Evolutionary conservation across 1,284 basidiomycete species (phyloP), one percentile per base, ranked within the genome.

Genomic region (Trichosporon sp.): DNA sequence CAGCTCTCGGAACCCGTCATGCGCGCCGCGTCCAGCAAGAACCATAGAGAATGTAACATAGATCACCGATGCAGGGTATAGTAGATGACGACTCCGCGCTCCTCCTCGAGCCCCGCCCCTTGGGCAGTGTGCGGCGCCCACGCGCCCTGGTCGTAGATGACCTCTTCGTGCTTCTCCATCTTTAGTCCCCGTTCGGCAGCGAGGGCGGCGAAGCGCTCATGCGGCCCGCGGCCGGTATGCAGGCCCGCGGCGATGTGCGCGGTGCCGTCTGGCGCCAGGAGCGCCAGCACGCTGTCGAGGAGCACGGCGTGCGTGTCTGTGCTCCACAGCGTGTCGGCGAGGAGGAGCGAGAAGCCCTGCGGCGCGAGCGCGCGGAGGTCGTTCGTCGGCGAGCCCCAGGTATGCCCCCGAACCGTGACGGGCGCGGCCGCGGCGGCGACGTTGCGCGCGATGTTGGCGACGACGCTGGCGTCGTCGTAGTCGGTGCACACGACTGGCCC

Each of bases 241-340:
- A 81, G 63, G 2, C 83, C 83, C 0, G 80, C 80, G 2, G 80
- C 74, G 53, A 83, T 75, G 65, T 82, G 77, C 1, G 77, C 80
- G 1, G 73, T 62, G 3, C 78, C 80, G 0, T 58, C 69, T 0
- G 58, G 66, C 0, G 44, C 42, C 12, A 83, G 74, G 1, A 84
- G 76, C 0, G 68, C 27, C 18, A 68, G 66, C 21, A 83, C 69
- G 13, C 78, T 80, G 42, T 75, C 70, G 18, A 83, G 76, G 2
- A 84, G 75, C 11, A 72, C 72, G 0, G 38, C 51, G 68, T 82
- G 82, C 58, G 60, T 65, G 38, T 34, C 42, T 8, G 44, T 56
- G 18, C 69, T 70, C 11, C 66, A 70, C 27, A 60, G 64, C 15
- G 85, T 92, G 62, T 90, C 90, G 1, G 87, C 87, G 9, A 78